Evolutionary conservation across 1,284 basidiomycete species (phyloP).

Genomic region (Apiotrichum mycotoxinovorans): DNA sequence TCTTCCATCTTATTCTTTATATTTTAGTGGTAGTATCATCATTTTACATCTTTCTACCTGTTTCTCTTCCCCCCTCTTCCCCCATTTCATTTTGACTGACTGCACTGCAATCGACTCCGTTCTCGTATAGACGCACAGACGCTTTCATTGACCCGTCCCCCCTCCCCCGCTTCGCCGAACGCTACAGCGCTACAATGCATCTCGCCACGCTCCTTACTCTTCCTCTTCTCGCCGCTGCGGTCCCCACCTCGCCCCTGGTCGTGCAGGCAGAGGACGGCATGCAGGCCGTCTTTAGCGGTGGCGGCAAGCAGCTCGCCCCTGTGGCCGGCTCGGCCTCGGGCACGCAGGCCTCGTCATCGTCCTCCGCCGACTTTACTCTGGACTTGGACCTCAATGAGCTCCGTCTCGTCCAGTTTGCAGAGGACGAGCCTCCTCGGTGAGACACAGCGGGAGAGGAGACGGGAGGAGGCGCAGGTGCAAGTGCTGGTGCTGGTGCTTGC

Average conservation of each 20-base stretch:
- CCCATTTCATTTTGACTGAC: not conserved
- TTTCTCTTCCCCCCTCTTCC: not conserved
- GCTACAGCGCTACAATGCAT: conserved; percentile 26
- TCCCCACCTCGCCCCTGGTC: conserved; percentile 24
- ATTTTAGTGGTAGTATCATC: no score
- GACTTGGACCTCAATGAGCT: conserved; percentile 65
- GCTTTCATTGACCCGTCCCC: not conserved
- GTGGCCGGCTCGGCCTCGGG: not conserved
- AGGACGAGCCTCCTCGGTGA: conserved; percentile 56
- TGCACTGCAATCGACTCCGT: no score
- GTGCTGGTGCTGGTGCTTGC: not conserved
- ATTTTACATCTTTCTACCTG: no score
- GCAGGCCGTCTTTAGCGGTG: conserved; percentile 3
- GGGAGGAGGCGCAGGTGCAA: not conserved
- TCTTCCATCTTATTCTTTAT: no score
- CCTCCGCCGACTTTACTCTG: conserved; percentile 33
- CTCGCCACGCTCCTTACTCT: conserved; percentile 32
- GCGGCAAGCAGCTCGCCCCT: conserved; percentile 6
- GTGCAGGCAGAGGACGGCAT: not conserved
- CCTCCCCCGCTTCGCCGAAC: not conserved
- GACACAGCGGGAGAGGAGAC: not conserved
- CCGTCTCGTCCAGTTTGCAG: conserved; percentile 71
- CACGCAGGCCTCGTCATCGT: not conserved
- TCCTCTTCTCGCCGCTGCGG: conserved; percentile 35
- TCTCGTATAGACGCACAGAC: no score